These are phyloP conservation scores for Rhizopogon vulgaris DNA, from an alignment of 768 basidiomycete genomes.

Conservation along the genomic window DNA sequence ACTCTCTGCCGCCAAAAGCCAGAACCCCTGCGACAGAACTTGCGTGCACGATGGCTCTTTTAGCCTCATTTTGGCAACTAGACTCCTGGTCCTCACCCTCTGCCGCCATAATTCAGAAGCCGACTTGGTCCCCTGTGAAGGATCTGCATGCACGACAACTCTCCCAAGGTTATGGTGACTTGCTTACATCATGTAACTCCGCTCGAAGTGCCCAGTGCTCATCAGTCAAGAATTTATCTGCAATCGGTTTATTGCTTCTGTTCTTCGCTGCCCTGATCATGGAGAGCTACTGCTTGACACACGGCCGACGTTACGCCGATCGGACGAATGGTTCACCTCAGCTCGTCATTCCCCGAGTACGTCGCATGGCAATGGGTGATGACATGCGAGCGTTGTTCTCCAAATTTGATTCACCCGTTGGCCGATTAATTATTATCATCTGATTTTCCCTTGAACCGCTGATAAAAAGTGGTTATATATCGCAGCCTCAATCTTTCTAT, in stretches of 20 bases:
- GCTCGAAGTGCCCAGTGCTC: neutral
- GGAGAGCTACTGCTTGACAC: too few relatives aligned
- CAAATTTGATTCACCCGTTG: slow-evolving; percentile 16
- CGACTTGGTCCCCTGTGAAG: too few relatives aligned
- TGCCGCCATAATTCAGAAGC: too few relatives aligned
- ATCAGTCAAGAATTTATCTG: neutral
- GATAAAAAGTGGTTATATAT: neutral
- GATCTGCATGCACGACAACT: too few relatives aligned
- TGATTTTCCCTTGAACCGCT: neutral
- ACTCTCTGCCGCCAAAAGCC: neutral
- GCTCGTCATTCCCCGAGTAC: slow-evolving; percentile 10
- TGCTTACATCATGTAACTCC: neutral
- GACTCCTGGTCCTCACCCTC: too few relatives aligned
- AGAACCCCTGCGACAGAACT: too few relatives aligned
- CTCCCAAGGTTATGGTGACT: neutral
- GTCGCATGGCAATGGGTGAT: neutral
- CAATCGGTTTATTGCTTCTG: neutral
- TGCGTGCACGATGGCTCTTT: too few relatives aligned
- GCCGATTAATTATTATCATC: neutral
- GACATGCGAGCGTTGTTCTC: slow-evolving; percentile 30
- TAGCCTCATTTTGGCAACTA: too few relatives aligned
- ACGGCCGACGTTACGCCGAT: neutral
- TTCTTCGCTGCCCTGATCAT: neutral
- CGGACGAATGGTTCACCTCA: neutral
- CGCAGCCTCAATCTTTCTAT: neutral